These are phyloP conservation scores for Rhazya stricta DNA, from an alignment of 257 asterid genomes.

Conservation along the genomic window DNA sequence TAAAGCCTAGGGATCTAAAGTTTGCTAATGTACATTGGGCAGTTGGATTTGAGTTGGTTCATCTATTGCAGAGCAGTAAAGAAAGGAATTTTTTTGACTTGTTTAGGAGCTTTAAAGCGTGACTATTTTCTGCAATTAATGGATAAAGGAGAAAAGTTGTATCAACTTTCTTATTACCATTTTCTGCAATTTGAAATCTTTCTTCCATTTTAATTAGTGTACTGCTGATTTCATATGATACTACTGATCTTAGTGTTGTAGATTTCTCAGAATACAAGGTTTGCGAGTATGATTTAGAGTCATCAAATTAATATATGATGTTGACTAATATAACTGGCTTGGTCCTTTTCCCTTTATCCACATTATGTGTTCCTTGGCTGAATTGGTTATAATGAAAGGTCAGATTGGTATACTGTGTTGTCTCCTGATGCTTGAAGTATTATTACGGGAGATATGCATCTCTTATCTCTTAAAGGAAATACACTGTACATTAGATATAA, in stretches of 20 bases:
- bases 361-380: neutral
- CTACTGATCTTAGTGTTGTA: neutral
- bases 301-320: neutral
- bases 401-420: neutral
- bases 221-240: neutral
- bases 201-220: neutral
- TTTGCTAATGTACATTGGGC: neutral
- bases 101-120: neutral
- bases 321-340: neutral
- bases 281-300: neutral
- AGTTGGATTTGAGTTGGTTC: neutral
- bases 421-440: neutral
- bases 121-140: neutral
- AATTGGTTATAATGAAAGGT: neutral
- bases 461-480: neutral
- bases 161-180: neutral
- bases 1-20: neutral
- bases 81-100: neutral
- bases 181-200: neutral
- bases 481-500: neutral
- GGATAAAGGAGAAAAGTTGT: neutral
- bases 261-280: neutral
- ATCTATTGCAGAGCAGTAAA: neutral
- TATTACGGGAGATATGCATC: neutral
- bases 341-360: neutral